These are phyloP conservation scores for Cordia subcordata DNA, from an alignment of 257 asterid genomes.

Conservation along the genomic window DNA sequence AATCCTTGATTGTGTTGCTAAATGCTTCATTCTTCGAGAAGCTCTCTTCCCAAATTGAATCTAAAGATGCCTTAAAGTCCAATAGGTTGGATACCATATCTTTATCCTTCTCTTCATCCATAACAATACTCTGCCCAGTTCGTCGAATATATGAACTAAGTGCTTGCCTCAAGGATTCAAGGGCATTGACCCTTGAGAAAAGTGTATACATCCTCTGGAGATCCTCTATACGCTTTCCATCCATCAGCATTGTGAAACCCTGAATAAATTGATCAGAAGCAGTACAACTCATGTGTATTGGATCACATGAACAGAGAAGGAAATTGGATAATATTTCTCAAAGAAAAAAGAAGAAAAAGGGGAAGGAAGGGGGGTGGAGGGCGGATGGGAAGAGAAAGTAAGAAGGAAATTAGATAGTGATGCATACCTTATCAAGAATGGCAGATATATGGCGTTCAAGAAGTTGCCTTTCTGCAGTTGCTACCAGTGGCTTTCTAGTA, in stretches of 20 bases:
- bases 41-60: conserved; percentile 89
- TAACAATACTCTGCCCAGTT: conserved; percentile 85
- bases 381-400: too few species aligned
- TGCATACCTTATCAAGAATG: conserved; percentile 78
- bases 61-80: conserved; percentile 86
- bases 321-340: too few species aligned
- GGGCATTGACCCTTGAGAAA: conserved; percentile 69
- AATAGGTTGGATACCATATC: conserved; percentile 88
- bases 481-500: conserved; percentile 82
- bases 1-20: conserved; percentile 90
- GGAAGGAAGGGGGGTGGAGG: too few species aligned
- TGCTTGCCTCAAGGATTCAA: conserved; percentile 75
- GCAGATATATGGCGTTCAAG: conserved; percentile 75
- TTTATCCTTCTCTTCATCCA: conserved; percentile 97
- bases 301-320: too few species aligned
- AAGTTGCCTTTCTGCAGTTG: conserved; percentile 81
- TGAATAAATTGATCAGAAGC: conserved; percentile 21
- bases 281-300: too few species aligned
- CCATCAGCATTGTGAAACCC: conserved; percentile 88
- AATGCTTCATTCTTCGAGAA: conserved; percentile 79
- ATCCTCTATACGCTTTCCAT: conserved; percentile 85
- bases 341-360: too few species aligned
- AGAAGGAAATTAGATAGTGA: too few species aligned
- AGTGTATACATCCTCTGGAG: conserved; percentile 81
- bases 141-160: conserved; percentile 77